Percentiles rank a stretch among this genome's conserved stretches.
Evolutionary conservation across 2,329 filamentous ascomycete genomes (phyloP).

Genomic region (Ceratocystis smalleyi): DNA sequence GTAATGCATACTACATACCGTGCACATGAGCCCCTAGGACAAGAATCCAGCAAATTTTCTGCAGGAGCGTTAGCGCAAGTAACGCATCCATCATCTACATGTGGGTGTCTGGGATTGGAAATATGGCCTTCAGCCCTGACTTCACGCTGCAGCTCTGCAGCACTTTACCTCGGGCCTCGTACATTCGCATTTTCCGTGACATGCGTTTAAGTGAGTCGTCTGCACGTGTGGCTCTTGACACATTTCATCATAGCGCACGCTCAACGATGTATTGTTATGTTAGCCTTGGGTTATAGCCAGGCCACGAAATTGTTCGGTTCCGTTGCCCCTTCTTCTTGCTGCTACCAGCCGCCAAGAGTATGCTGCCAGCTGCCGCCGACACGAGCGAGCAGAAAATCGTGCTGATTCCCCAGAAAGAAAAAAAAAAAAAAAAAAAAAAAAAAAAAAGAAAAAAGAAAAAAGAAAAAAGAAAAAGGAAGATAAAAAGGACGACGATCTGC

Average conservation of each 20-base stretch:
- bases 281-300: too few species aligned
- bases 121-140: neutral
- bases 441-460: neutral
- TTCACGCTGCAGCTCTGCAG: neutral
- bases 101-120: neutral
- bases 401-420: neutral
- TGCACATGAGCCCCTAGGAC: too few species aligned
- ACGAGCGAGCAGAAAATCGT: neutral
- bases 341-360: too few species aligned
- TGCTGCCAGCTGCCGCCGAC: neutral
- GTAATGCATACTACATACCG: neutral
- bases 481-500: neutral
- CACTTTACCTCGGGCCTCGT: neutral
- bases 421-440: neutral
- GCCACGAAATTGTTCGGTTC: neutral
- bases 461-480: neutral
- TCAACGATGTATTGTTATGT: neutral
- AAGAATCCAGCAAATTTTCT: too few species aligned
- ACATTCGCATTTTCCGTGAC: neutral
- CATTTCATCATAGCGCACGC: neutral
- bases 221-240: slow-evolving; percentile 1
- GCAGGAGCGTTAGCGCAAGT: too few species aligned
- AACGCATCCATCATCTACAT: too few species aligned
- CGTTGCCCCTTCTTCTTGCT: neutral
- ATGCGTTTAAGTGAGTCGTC: neutral